Evolutionary conservation across 306 rosid genomes (phyloP).

Genomic region (Clitoria ternatea): DNA sequence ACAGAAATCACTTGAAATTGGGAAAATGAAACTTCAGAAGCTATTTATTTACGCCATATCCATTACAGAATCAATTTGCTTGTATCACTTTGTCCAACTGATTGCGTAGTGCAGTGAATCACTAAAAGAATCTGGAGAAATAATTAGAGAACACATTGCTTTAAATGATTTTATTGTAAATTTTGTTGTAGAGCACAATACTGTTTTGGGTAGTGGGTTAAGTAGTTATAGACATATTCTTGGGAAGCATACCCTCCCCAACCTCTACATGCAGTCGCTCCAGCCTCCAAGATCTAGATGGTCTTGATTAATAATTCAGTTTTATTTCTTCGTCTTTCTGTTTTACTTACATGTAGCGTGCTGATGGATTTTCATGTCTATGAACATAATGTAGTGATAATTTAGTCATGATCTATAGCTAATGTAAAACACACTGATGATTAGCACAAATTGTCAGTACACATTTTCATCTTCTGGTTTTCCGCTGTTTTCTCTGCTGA

Average conservation of each 20-base stretch:
- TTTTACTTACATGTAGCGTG: neutral
- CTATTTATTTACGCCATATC: neutral
- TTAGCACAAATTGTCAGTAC: neutral
- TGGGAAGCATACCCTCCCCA: neutral
- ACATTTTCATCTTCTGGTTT: neutral
- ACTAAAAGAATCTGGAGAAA: neutral
- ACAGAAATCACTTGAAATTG: neutral
- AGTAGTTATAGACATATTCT: neutral
- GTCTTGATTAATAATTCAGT: neutral
- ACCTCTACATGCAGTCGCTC: neutral
- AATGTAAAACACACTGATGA: neutral
- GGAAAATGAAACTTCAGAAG: neutral
- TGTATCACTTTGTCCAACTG: neutral
- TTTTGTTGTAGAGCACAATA: neutral
- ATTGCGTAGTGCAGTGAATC: neutral
- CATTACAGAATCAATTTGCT: neutral
- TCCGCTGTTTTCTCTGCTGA: neutral
- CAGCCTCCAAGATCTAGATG: neutral
- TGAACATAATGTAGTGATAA: neutral
- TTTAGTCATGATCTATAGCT: neutral
- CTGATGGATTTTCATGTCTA: neutral
- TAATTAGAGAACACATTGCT: neutral
- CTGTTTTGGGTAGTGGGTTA: neutral
- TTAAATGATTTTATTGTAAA: neutral
- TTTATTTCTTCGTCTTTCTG: neutral